Base-by-base conservation (phyloP, 2,329 filamentous ascomycete species). In the Fonsecaea nubica region DNA sequence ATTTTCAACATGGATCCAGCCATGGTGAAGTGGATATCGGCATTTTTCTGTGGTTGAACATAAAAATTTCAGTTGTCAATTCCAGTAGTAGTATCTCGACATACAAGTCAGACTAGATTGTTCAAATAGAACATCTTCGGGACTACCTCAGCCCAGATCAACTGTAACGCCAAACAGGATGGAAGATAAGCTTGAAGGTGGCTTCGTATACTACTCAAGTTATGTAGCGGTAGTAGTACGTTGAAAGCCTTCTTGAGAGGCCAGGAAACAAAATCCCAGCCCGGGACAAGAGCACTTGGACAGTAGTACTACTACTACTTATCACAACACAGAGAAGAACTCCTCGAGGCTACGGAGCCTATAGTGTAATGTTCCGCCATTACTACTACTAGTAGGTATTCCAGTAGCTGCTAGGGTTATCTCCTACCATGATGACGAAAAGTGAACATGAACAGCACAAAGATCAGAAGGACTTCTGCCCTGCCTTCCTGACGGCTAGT, bases 391-490 rank as follows among this genome's bases (percentile, higher is more conserved):
- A n/a, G n/a, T n/a, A n/a, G n/a, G n/a, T n/a, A n/a, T n/a, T n/a
- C n/a, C n/a, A n/a, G n/a, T n/a, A n/a, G n/a, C n/a, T n/a, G n/a
- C n/a, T n/a, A n/a, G n/a, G 91, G 72, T 93, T 93, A 1, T 90
- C 92, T 7, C 91, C 92, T 0, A 94, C 81, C 88, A 93, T 93
- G 65, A 89, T 88, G 67, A 95, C 82, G n/a, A 72, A 95, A 91
- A 2, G 92, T 93, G 78, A 90, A 92, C 68, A 85, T 71, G 70
- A 91, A 77, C 30, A 73, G 57, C 40, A 76, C 72, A n/a, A 75
- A 54, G 1, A 74, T 73, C 25, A 77, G 33, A 69, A 77, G 74
- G 25, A 25, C 25, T 25, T 25, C 25, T 25, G 77, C 69, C 75
- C 91, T 91, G 62, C 87, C 87, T 1, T 91, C 76, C 2, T 25